Evolutionary conservation across 2,329 filamentous ascomycete species (phyloP), one percentile per base, ranked within the genome.

Genomic region (Ophiocordyceps australis): DNA sequence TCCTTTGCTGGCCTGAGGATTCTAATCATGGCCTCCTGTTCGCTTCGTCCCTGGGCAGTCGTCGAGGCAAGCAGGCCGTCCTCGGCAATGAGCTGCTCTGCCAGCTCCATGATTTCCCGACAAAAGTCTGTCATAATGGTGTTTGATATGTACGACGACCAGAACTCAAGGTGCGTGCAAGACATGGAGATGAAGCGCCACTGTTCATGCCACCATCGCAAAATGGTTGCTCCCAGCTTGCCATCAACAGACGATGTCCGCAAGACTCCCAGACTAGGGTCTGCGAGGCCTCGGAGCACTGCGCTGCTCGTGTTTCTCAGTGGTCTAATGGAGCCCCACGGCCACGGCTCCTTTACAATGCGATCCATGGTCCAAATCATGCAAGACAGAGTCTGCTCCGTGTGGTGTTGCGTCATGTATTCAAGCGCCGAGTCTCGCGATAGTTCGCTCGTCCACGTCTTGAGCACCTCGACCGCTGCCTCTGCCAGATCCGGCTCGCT

Each of bases 101-200:
- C 85, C 42, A 93, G 79, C 39, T 95, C 82, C 69, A 98, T 98
- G 10, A 80, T 79, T 43, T 93, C 82, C 36, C 89, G 74, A 43
- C 85, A 94, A 41, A 95, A 94, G 30, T 93, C 74, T 39, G 83
- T 75, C 80, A 98, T 85, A 28, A 69, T 59, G 13, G 59, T 52
- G 43, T 82, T 89, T 26, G 86, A 74, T 30, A 80, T 70, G 4
- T 65, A 65, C 10, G 68, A 57, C 35, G 81, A 82, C 89, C 89
- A 98, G 9, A 57, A 55, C 43, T 93, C 83, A 4, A 85, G 91
- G 32, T 75, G 72, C 22, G 71, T 61, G 41, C 94, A 94, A 11
- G 86, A 79, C 29, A 76, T 74, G 22, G 74, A 75, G 22, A 95
- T 61, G 23, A 73, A 74, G 29, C 67, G 64, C 91, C 91, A 98